Evolutionary conservation across 805 yeast species (phyloP), one percentile per base, ranked within the genome.

Genomic region (Blastobotrys attinorum): DNA sequence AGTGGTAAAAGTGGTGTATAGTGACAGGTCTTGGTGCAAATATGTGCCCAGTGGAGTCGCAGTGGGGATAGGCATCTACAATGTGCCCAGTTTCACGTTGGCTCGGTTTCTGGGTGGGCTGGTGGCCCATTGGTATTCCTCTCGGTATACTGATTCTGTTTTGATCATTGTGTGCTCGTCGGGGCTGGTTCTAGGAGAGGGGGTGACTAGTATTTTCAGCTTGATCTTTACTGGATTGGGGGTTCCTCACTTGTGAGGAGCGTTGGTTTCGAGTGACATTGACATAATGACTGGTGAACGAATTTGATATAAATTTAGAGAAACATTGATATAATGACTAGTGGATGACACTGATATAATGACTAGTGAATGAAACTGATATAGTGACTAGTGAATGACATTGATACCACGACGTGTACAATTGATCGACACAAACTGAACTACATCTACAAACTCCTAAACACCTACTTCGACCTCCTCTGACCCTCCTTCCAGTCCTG

Each of bases 1-100:
- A 1, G 51, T 80, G 3, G 70, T 79, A 13, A 70, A 72, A 40
- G 62, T 64, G 29, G 52, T 63, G 7, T 52, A 47, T 47, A 45
- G 53, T 10, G 47, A 44, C 20, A 31, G 39, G n/a, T 36, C 41
- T 29, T 54, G 51, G 56, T 49, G 57, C 45, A 64, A 71, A 2
- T 85, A 73, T 65, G 64, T 90, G 22, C 98, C 98, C 1, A 81
- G 87, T 18, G 98, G 98, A 10, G 94, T 92, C 22, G 97, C 98
- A 2, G 96, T 89, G 15, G 98, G 98, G 1, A 83, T 90, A 41
- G 97, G 98, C 15, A 87, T 90, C 48, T 92, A 90, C 62, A 92
- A 92, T 60, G 73, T 89, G 0, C 97, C 98, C 2, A 81, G 87
- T 39, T 92, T 90, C 64, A 92, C 97, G 0, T 68, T 90, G 37